Conservation (phyloP, 768 basidiomycete genomes). For the Hericium erinaceus region DNA sequence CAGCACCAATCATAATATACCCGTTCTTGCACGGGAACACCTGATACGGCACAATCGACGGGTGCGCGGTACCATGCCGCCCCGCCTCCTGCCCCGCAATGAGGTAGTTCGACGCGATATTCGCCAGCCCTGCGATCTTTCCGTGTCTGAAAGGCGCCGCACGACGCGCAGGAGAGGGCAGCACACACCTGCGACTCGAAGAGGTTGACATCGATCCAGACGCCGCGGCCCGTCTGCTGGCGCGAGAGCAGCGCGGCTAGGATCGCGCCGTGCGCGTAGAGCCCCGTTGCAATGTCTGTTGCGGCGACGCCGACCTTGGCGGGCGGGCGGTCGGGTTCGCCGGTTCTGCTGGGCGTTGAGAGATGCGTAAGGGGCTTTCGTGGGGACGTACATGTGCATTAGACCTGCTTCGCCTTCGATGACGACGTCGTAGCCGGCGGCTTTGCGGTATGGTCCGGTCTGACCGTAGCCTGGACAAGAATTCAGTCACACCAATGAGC, state of each 20-base stretch:
- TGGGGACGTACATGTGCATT: conserved; percentile 81
- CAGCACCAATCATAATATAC: conserved; percentile 89
- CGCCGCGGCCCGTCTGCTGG: conserved; percentile 75
- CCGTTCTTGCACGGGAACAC: conserved; percentile 83
- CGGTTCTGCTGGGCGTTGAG: conserved; percentile 46
- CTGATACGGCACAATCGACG: conserved; percentile 91
- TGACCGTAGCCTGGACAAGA: conserved; percentile 60
- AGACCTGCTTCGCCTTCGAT: conserved; percentile 69
- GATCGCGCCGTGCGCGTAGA: conserved; percentile 89
- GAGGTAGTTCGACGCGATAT: conserved; percentile 90
- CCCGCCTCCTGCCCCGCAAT: conserved; percentile 76
- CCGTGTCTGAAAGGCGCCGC: background rate
- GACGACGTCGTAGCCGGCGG: conserved; percentile 80
- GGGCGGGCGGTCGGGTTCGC: conserved; percentile 78
- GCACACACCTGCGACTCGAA: conserved; percentile 77
- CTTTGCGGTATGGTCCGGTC: conserved; percentile 76
- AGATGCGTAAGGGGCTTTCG: no score
- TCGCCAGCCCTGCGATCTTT: conserved; percentile 83
- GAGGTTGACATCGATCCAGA: conserved; percentile 87
- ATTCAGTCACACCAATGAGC: background rate
- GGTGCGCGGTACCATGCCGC: conserved; percentile 88
- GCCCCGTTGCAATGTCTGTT: conserved; percentile 80
- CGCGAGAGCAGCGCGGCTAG: conserved; percentile 84
- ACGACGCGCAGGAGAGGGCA: background rate
- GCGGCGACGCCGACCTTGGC: conserved; percentile 94